These are phyloP conservation scores for Catharanthus roseus DNA, from an alignment of 257 asterid species.

Conservation along the genomic window DNA sequence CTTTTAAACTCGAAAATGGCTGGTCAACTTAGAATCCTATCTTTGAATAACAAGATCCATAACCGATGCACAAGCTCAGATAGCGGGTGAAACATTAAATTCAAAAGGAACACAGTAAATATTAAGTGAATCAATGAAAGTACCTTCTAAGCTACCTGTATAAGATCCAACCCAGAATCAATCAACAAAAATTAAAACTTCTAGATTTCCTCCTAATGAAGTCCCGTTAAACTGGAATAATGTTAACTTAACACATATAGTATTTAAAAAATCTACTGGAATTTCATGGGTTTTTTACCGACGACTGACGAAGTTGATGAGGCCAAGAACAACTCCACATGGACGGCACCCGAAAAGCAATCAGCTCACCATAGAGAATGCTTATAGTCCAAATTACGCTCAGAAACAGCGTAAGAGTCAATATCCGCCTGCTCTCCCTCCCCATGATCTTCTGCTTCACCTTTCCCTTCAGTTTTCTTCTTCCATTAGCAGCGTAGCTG, in stretches of 20 bases:
- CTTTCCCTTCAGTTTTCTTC: too few relatives aligned
- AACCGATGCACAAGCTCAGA: not conserved
- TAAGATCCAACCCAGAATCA: conserved; percentile 1
- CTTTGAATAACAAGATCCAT: too few relatives aligned
- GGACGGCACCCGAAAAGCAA: conserved; percentile 71
- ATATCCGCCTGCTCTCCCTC: conserved; percentile 19
- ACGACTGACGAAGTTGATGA: conserved; percentile 33
- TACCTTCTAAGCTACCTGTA: not conserved
- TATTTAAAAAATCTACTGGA: not conserved
- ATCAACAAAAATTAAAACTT: not conserved
- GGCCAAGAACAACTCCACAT: conserved; percentile 86
- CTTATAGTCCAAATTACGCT: conserved; percentile 64
- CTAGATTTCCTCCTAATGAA: not conserved
- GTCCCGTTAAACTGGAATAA: not conserved
- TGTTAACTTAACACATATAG: not conserved
- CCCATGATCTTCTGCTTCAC: too few relatives aligned
- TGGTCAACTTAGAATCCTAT: not conserved
- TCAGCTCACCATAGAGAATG: conserved; percentile 89
- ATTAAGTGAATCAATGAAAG: not conserved
- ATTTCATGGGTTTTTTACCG: conserved; percentile 28
- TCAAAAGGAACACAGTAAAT: not conserved
- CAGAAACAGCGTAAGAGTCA: conserved; percentile 54
- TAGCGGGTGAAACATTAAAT: not conserved
- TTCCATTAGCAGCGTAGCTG: too few relatives aligned
- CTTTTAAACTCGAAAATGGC: not conserved